These are phyloP conservation scores for Eucalyptus viminalis DNA, from an alignment of 345 rosid genomes.

Conservation along the genomic window DNA sequence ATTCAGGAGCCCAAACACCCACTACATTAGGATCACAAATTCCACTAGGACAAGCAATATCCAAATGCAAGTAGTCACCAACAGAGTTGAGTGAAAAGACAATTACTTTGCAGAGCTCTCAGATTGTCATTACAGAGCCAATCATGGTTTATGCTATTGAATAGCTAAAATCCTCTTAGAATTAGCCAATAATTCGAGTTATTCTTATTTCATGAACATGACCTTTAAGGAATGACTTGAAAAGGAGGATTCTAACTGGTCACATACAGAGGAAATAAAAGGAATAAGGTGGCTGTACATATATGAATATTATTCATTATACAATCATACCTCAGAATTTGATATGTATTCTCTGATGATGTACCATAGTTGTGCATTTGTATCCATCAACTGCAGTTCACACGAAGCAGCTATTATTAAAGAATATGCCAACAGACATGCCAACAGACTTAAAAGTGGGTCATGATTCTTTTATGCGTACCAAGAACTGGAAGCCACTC, in stretches of 20 bases:
- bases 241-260: background rate
- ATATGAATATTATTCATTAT: background rate
- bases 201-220: background rate
- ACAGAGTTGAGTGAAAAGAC: background rate
- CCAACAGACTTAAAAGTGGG: background rate
- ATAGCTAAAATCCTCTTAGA: background rate
- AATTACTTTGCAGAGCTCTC: background rate
- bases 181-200: background rate
- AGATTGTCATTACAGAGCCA: background rate
- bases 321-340: constrained; percentile 65
- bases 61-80: background rate
- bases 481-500: constrained; percentile 98
- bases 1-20: background rate
- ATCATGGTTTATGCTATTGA: background rate
- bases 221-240: background rate
- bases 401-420: background rate
- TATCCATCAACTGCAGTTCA: constrained; percentile 77
- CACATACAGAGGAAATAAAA: background rate
- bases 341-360: constrained; percentile 90
- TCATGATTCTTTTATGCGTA: constrained; percentile 21
- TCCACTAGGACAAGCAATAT: background rate
- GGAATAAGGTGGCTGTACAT: background rate
- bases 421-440: background rate
- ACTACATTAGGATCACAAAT: background rate
- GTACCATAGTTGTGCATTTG: constrained; percentile 98